Conservation (phyloP, 495 filamentous ascomycete species). For the Apodospora peruviana region DNA sequence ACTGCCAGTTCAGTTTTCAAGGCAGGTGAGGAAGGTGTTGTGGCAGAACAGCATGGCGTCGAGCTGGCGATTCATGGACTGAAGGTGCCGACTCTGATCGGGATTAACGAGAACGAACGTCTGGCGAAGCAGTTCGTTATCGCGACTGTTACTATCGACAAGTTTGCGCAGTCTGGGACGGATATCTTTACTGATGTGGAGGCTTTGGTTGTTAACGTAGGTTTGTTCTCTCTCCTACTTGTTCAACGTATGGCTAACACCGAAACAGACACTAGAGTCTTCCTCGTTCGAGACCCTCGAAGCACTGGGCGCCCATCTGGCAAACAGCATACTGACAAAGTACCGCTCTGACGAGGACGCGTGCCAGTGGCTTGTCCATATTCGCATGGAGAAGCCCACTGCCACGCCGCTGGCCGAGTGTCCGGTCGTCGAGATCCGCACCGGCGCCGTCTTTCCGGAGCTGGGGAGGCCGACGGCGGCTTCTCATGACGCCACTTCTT, state of each 20-base stretch:
- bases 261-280: constrained; percentile 44
- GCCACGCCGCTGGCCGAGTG: constrained; percentile 54
- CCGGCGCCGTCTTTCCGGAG: constrained; percentile 12
- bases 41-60: constrained; percentile 18
- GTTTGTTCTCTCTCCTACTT: neutral
- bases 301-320: constrained; percentile 45
- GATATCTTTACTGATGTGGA: constrained; percentile 48
- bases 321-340: constrained; percentile 27
- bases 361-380: constrained; percentile 36
- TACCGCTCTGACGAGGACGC: neutral
- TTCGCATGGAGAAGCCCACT: constrained; percentile 53
- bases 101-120: constrained; percentile 56
- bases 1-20: constrained; percentile 31
- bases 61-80: constrained; percentile 36
- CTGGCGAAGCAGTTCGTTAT: constrained; percentile 52
- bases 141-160: constrained; percentile 49
- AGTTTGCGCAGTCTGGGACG: constrained; percentile 15
- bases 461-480: neutral
- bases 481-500: no score
- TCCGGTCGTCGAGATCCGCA: constrained; percentile 45
- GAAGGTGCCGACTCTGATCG: constrained; percentile 53
- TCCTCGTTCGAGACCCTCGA: constrained; percentile 62
- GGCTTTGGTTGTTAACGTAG: constrained; percentile 44
- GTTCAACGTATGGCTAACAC: neutral
- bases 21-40: neutral